phyloP scores from a whole-genome alignment of 345 rosid species.

The Citrus reticulata region DNA sequence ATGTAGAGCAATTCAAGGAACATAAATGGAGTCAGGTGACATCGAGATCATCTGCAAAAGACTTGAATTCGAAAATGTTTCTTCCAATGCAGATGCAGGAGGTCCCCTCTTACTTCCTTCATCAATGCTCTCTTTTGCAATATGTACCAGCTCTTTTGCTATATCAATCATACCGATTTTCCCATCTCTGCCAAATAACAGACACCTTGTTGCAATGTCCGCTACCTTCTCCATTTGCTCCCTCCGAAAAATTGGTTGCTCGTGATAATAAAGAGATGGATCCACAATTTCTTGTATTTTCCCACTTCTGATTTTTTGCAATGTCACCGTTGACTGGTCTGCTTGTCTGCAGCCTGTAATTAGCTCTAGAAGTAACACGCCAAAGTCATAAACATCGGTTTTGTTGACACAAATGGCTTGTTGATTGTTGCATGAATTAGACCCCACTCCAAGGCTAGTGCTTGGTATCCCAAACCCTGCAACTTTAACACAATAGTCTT shows the following conservation, averaged over 20 bases:
- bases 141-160: slow-evolving; percentile 62
- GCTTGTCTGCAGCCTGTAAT: slow-evolving; percentile 52
- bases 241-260: slow-evolving; percentile 41
- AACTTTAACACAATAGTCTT: slow-evolving; percentile 49
- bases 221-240: slow-evolving; percentile 71
- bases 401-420: slow-evolving; percentile 12
- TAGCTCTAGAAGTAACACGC: slow-evolving; percentile 62
- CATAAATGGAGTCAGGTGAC: slow-evolving; percentile 75
- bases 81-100: slow-evolving; percentile 39
- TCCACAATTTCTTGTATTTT: slow-evolving; percentile 74
- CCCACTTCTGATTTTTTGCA: slow-evolving; percentile 54
- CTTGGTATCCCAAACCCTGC: slow-evolving; percentile 57
- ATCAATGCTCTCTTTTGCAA: slow-evolving; percentile 44
- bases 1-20: slow-evolving; percentile 18
- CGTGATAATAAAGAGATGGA: slow-evolving; percentile 60
- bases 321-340: slow-evolving; percentile 36
- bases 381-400: slow-evolving; percentile 59
- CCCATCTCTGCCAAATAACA: slow-evolving; percentile 72
- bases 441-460: slow-evolving; percentile 15
- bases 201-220: slow-evolving; percentile 72
- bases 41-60: slow-evolving; percentile 86
- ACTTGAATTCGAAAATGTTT: slow-evolving; percentile 87
- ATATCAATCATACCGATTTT: slow-evolving; percentile 71
- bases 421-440: slow-evolving; percentile 17
- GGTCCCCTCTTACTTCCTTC: slow-evolving; percentile 47